These are phyloP conservation scores for Plasmodium cynomolgi DNA, from an alignment of 169 alveolate species.

Conservation along the genomic window DNA sequence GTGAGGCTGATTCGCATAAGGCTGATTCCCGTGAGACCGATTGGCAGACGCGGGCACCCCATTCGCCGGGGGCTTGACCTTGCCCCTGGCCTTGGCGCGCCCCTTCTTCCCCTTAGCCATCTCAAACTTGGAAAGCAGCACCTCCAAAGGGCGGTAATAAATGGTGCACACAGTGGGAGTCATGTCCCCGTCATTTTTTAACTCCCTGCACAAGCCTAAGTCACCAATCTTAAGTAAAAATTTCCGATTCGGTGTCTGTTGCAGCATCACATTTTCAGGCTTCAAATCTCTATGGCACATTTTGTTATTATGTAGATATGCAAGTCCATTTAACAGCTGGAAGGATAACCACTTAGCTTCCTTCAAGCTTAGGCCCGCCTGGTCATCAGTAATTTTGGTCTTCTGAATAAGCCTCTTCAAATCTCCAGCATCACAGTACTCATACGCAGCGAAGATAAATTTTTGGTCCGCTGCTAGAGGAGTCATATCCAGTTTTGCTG, in stretches of 20 bases:
- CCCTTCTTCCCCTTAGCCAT: constrained; percentile 10
- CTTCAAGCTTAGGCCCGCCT: constrained; percentile 81
- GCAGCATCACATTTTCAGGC: constrained; percentile 93
- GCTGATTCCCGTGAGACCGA: neutral
- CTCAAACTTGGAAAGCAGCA: constrained; percentile 81
- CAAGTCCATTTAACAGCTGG: constrained; percentile 96
- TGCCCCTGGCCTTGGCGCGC: constrained; percentile 28
- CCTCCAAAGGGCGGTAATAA: constrained; percentile 91
- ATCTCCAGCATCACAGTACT: constrained; percentile 86
- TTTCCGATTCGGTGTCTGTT: constrained; percentile 73
- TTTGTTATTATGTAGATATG: constrained; percentile 94
- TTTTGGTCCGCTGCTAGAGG: constrained; percentile 78
- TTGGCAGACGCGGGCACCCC: neutral
- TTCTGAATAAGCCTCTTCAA: constrained; percentile 43
- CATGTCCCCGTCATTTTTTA: constrained; percentile 87
- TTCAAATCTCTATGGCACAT: constrained; percentile 92
- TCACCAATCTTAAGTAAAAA: constrained; percentile 91
- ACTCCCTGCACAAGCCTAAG: constrained; percentile 91
- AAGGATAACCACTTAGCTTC: constrained; percentile 92
- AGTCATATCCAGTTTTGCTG: constrained; percentile 46
- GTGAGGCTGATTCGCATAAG: neutral
- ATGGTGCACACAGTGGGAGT: constrained; percentile 92
- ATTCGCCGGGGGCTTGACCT: neutral
- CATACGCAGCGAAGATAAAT: constrained; percentile 89
- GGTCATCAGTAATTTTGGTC: constrained; percentile 72